These are phyloP conservation scores for Phyllosticta capitalensis DNA, from an alignment of 2,329 filamentous ascomycete genomes.

Conservation along the genomic window DNA sequence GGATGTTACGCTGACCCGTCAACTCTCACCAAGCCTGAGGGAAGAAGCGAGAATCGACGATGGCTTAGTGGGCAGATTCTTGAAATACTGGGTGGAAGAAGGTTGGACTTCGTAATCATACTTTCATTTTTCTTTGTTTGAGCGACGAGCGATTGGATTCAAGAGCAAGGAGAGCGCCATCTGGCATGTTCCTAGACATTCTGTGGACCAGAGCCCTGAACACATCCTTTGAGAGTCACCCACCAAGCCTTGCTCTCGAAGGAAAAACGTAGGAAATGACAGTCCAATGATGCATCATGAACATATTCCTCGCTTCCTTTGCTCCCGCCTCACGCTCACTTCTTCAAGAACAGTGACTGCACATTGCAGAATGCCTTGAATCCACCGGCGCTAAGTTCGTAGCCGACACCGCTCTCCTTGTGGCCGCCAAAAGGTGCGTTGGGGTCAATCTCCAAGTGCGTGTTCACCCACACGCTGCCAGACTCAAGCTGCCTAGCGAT, in stretches of 20 bases:
- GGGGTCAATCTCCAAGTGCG: constrained; percentile 23
- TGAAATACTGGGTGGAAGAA: constrained; percentile 2
- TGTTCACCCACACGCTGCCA: constrained; percentile 46
- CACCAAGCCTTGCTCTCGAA: not conserved
- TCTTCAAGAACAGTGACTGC: constrained; percentile 10
- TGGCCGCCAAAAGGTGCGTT: constrained; percentile 51
- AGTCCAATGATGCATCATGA: not conserved
- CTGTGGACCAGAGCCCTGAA: not conserved
- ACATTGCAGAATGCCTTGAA: constrained; percentile 50
- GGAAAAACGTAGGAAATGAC: not conserved
- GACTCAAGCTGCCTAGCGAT: constrained; percentile 39
- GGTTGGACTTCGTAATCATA: not conserved
- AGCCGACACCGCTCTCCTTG: constrained; percentile 49
- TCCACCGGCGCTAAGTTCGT: constrained; percentile 51
- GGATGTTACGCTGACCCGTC: not conserved
- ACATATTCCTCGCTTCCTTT: not conserved
- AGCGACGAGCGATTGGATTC: not conserved
- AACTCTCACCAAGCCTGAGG: not conserved
- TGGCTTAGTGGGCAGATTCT: constrained; percentile 1
- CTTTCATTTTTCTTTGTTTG: not conserved
- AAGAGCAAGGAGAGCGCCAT: not conserved
- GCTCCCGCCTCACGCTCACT: not conserved
- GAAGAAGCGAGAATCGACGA: not conserved
- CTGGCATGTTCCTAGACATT: not conserved
- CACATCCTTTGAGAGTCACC: not conserved